These are phyloP conservation scores for Alternaria rosae DNA, from an alignment of 2,329 filamentous ascomycete species.

Conservation along the genomic window DNA sequence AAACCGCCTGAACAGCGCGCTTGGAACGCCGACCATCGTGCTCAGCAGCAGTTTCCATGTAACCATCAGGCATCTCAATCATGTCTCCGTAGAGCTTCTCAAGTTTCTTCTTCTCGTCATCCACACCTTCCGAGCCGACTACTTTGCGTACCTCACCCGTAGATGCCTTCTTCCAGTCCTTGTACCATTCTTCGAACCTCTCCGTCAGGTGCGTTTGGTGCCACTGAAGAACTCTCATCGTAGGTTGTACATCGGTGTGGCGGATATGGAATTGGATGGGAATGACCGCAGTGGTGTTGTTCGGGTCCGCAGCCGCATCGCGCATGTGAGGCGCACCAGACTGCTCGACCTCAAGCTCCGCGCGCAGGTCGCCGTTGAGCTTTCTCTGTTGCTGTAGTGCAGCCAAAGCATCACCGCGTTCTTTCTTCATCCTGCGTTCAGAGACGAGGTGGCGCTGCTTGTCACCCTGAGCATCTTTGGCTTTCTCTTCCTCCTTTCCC, in stretches of 20 bases:
- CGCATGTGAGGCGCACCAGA: constrained; percentile 23
- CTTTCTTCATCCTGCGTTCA: constrained; percentile 25
- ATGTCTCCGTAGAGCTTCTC: constrained; percentile 20
- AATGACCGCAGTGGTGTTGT: constrained; percentile 18
- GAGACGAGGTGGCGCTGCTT: constrained; percentile 17
- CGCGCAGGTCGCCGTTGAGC: constrained; percentile 15
- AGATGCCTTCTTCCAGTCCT: constrained; percentile 17
- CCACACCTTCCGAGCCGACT: constrained; percentile 11
- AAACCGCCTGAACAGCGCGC: constrained; percentile 16
- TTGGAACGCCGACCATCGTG: constrained; percentile 23
- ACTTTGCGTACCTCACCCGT: background rate
- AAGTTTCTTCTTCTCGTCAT: constrained; percentile 2
- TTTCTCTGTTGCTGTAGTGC: constrained; percentile 17
- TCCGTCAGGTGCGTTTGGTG: constrained; percentile 13
- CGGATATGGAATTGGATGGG: constrained; percentile 20
- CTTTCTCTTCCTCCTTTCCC: constrained; percentile 24
- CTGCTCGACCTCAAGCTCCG: constrained; percentile 20
- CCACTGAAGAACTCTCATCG: constrained; percentile 8
- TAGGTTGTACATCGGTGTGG: constrained; percentile 15
- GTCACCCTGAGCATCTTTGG: constrained; percentile 21
- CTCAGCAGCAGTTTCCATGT: constrained; percentile 20
- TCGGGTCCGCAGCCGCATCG: constrained; percentile 8
- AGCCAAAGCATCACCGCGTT: constrained; percentile 22
- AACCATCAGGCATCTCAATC: constrained; percentile 4
- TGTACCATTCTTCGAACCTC: constrained; percentile 17